Conservation (phyloP, 208 protist genomes). For the Trypanosoma brucei region DNA sequence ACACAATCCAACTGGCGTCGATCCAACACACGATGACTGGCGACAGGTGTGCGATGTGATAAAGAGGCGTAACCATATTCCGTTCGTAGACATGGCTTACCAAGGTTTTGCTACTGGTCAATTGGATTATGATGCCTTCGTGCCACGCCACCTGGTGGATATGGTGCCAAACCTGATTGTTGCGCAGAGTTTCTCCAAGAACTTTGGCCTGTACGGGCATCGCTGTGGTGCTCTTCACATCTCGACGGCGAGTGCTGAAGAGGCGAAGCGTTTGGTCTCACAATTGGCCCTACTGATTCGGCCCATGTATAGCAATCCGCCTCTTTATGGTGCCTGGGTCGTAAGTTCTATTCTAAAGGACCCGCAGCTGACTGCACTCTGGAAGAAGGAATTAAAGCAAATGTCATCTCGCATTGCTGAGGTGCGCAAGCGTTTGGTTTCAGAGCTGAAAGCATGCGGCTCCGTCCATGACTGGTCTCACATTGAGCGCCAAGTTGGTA, state of each 20-base stretch:
- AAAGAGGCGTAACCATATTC: slow-evolving; percentile 68
- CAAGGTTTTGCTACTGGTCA: slow-evolving; percentile 96
- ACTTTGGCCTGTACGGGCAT: slow-evolving; percentile 97
- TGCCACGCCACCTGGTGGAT: slow-evolving; percentile 54
- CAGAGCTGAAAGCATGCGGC: slow-evolving; percentile 53
- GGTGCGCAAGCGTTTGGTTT: slow-evolving; percentile 59
- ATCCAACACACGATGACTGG: slow-evolving; percentile 94
- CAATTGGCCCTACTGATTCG: slow-evolving; percentile 93
- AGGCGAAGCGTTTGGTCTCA: slow-evolving; percentile 72
- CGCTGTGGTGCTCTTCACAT: slow-evolving; percentile 90
- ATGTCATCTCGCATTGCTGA: slow-evolving; percentile 78
- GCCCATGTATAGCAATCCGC: slow-evolving; percentile 95
- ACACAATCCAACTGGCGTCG: slow-evolving; percentile 98
- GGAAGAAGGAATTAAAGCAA: slow-evolving; percentile 81
- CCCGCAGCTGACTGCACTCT: slow-evolving; percentile 56
- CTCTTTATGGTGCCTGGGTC: slow-evolving; percentile 92
- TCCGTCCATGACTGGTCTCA: slow-evolving; percentile 86
- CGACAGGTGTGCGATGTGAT: slow-evolving; percentile 75
- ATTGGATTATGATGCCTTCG: slow-evolving; percentile 82
- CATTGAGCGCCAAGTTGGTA: slow-evolving; percentile 92
- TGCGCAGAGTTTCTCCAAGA: slow-evolving; percentile 96
- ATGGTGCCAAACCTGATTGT: slow-evolving; percentile 78
- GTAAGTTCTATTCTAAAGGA: slow-evolving; percentile 87
- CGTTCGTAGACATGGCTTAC: slow-evolving; percentile 95
- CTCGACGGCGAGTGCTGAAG: slow-evolving; percentile 39